Evolutionary conservation across 1,139 yeast species (phyloP).

Genomic region (Candida tropicalis): DNA sequence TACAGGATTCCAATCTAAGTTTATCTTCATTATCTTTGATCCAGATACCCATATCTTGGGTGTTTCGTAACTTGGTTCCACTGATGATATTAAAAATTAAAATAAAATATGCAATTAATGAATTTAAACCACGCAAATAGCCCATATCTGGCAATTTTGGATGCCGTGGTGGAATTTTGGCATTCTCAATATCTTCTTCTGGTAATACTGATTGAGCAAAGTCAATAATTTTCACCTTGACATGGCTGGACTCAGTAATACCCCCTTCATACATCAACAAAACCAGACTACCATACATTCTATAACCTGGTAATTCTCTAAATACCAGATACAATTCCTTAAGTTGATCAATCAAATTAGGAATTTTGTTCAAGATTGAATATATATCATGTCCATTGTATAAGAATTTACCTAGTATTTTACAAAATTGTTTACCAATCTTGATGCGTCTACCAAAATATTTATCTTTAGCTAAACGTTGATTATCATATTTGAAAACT

Average conservation of each 20-base stretch:
- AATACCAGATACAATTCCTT: slow-evolving; percentile 60
- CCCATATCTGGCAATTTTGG: slow-evolving; percentile 74
- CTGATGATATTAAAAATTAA: slow-evolving; percentile 54
- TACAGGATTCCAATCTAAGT: slow-evolving; percentile 11
- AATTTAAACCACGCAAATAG: slow-evolving; percentile 75
- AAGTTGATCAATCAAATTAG: slow-evolving; percentile 62
- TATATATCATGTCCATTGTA: slow-evolving; percentile 67
- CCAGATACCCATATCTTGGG: slow-evolving; percentile 16
- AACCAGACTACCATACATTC: slow-evolving; percentile 90
- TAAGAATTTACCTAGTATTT: slow-evolving; percentile 72
- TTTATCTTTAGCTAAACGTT: slow-evolving; percentile 70
- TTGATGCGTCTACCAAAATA: slow-evolving; percentile 84
- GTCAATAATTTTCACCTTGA: slow-evolving; percentile 78
- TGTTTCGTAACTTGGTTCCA: slow-evolving; percentile 19
- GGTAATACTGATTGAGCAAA: slow-evolving; percentile 94
- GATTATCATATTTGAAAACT: slow-evolving; percentile 59
- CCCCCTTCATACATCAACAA: slow-evolving; percentile 84
- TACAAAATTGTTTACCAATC: slow-evolving; percentile 76
- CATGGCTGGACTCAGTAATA: slow-evolving; percentile 27
- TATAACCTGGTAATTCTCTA: slow-evolving; percentile 65
- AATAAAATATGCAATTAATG: slow-evolving; percentile 65
- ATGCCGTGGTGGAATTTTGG: slow-evolving; percentile 63
- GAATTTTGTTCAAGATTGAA: slow-evolving; percentile 70
- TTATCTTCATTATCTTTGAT: slow-evolving; percentile 27
- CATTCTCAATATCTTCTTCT: slow-evolving; percentile 47